These are phyloP conservation scores for Yamadazyma triangularis DNA, from an alignment of 1,139 yeast genomes.

Conservation along the genomic window DNA sequence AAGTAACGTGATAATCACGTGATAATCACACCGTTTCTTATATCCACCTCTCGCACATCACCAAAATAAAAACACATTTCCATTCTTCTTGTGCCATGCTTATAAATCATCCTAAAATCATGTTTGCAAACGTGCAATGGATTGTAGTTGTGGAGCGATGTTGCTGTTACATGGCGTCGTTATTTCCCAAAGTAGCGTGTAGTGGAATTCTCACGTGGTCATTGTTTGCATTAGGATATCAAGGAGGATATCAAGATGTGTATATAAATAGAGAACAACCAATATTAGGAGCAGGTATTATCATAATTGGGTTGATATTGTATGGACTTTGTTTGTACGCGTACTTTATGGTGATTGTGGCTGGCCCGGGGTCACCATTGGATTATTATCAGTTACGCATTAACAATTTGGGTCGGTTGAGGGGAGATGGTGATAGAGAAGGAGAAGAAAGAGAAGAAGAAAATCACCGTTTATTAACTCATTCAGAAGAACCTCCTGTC, in stretches of 20 bases:
- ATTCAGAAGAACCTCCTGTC: constrained; percentile 10
- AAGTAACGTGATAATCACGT: no score
- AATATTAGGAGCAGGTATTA: constrained; percentile 11
- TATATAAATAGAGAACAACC: constrained; percentile 9
- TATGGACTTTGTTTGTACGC: constrained; percentile 28
- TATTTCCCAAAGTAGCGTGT: constrained; percentile 60
- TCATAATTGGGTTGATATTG: constrained; percentile 14
- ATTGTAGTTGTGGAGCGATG: constrained; percentile 13
- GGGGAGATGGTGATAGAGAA: background rate
- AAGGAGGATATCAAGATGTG: constrained; percentile 16
- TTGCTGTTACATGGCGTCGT: constrained; percentile 46
- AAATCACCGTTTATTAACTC: background rate
- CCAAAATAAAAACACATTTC: background rate
- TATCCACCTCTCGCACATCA: no score
- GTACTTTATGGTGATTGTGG: constrained; percentile 49
- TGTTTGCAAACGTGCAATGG: constrained; percentile 16
- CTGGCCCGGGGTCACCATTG: constrained; percentile 67
- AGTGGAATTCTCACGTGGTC: constrained; percentile 56
- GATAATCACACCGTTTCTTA: no score
- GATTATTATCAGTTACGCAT: constrained; percentile 25
- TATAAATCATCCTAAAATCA: constrained; percentile 19
- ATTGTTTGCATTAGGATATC: constrained; percentile 32
- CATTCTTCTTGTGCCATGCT: constrained; percentile 13
- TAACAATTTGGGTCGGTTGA: constrained; percentile 8
- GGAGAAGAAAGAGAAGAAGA: background rate